Base-by-base conservation (phyloP, 2,329 filamentous ascomycete genomes). In the Berkeleyomyces rouxiae region DNA sequence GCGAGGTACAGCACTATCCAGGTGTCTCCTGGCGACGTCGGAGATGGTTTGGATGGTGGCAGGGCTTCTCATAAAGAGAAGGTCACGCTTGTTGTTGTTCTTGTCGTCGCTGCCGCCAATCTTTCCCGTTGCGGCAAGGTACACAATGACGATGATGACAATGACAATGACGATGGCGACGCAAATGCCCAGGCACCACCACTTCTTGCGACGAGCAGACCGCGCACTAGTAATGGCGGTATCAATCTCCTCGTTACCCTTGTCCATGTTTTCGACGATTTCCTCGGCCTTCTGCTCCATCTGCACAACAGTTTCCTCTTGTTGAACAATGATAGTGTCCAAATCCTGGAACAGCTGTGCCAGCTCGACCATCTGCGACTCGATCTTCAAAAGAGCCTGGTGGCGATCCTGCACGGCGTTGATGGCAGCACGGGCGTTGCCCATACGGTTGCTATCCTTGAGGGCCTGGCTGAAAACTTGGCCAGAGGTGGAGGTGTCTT, bases 401-500 rank as follows among this genome's bases (percentile, higher is more conserved):
- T 96, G 90, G 67, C 93, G 87, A 70, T 88, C 83, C 72, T 87
- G 82, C 43, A 95, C 90, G 67, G 89, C 89, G 68, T 82, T 82
- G 63, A 95, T 79, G 43, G 90, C 89, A 44, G 85, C 83, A 67
- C 87, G 85, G 49, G 90, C 88, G 73, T 95, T 87, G 59, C 90
- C 88, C 71, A 84, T 83, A 70, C 89, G 85, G 74, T 87, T 87
- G 72, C 84, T 88, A 75, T 86, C 83, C 77, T 95, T 82, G 70
- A 96, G 79, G 63, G 90, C 88, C 73, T 95, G 88, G 71, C 86
- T 85, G 76, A 97, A 97, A 67, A 95, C 85, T 73, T 95, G 89
- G 61, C 84, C 83, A 67, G 86, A 81, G 11, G 76, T 79, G 68
- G 81, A 79, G 68, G 89, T 84, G 69, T 92, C 83, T 31, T 64